phyloP scores from a whole-genome alignment of 306 rosid species.

The Vachellia pachyceras region DNA sequence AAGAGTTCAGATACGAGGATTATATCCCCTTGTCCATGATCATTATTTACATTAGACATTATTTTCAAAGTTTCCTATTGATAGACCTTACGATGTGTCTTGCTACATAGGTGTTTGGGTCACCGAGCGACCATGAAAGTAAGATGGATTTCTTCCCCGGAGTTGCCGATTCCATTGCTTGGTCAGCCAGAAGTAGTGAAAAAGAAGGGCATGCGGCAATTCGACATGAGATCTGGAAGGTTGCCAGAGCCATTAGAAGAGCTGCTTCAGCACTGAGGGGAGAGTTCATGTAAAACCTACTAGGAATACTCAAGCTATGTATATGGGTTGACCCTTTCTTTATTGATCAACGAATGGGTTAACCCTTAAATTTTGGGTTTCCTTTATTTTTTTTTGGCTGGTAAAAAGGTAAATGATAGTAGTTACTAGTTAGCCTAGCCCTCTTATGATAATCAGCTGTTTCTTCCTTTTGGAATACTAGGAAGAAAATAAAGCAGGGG shows the following conservation, averaged over 20 bases:
- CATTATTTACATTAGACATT: not conserved
- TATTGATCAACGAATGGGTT: no score
- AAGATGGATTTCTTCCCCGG: slow-evolving; percentile 80
- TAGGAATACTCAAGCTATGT: not conserved
- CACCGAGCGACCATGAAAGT: slow-evolving; percentile 59
- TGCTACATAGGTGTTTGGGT: slow-evolving; percentile 71
- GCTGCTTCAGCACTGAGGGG: slow-evolving; percentile 80
- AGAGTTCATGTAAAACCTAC: slow-evolving; percentile 56
- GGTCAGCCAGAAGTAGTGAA: slow-evolving; percentile 40
- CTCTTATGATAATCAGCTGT: not conserved
- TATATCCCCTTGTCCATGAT: not conserved
- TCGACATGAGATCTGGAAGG: slow-evolving; percentile 93
- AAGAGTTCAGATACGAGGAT: not conserved
- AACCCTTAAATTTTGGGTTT: not conserved
- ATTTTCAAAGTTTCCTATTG: not conserved
- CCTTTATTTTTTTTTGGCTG: no score
- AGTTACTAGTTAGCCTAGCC: slow-evolving; percentile 27
- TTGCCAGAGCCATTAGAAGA: slow-evolving; percentile 77
- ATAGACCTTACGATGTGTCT: slow-evolving; percentile 12
- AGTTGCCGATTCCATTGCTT: slow-evolving; percentile 67
- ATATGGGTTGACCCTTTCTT: not conserved
- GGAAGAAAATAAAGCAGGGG: not conserved
- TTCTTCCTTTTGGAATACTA: not conserved
- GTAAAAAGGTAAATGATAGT: not conserved
- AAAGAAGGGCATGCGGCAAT: slow-evolving; percentile 51